Base-by-base conservation (phyloP, 805 yeast genomes). In the Saccharomycopsis babjevae region DNA sequence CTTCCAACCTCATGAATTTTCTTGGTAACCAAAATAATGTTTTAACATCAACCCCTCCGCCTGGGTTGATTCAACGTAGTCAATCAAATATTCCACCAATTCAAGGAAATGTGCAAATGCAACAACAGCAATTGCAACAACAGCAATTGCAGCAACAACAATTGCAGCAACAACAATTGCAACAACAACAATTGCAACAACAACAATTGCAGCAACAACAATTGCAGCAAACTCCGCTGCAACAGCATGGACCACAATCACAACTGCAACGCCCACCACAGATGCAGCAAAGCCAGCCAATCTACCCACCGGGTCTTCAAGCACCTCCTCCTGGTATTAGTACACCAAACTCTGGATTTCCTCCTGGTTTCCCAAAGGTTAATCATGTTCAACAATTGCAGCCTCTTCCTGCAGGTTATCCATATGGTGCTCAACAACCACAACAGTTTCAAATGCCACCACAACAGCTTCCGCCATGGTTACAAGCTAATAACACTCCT, bases 381-480 rank as follows among this genome's bases (percentile, higher is more conserved):
- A 57, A 55, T 46, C 64, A 61, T 32, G 38, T 54, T 38, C 64
- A 56, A 36, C 62, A 59, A 36, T 60, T 55, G 20, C 52, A 46
- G 22, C 63, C 59, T 38, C 66, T 56, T 43, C 66, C 61, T 18
- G 67, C 57, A 28, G 67, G 60, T n/a, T 66, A 61, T 28, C 69
- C 61, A 32, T 58, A 22, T 39, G 56, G 56, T 39, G 56, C 58
- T 18, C 57, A 39, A 16, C 52, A 30, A 16, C 59, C 58, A 11
- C 63, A 61, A 52, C 59, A 50, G 40, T 66, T 61, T 28, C 67
- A 56, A 15, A 66, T 62, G 25, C 69, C 63, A 30, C 70, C 67
- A 43, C 68, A 56, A 56, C 61, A 57, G 52, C 30, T 54, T 32
- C 63, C 59, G 16, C 61, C 61, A 42, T 59, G 61, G 59, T 56